Evolutionary conservation across 768 basidiomycete species (phyloP), one percentile per base, ranked within the genome.

Genomic region (Pisolithus tinctorius): DNA sequence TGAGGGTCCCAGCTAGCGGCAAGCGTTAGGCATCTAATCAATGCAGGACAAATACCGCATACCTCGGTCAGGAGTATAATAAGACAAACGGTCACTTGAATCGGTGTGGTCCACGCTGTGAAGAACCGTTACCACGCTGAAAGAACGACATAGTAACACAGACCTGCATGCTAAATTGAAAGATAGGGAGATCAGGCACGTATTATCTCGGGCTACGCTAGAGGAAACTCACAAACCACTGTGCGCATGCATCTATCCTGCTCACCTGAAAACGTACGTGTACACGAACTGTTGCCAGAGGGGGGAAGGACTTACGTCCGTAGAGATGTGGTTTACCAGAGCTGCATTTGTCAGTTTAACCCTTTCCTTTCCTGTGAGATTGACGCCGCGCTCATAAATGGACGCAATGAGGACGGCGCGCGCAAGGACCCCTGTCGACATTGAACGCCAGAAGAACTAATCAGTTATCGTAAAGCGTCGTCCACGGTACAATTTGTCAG

Each of bases 361-460:
- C 45, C 87, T 74, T 8, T 84, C 77, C 64, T 82, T 84, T 5
- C 82, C 82, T 1, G 82, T 82, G 26, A 92, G 70, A 31, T 71
- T 69, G 34, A 89, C 74, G 4, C 81, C 79, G 45, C 86, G 81
- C 56, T 83, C 79, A 68, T 88, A 91, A 17, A 89, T 77, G 0
- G 80, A 80, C 39, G 77, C 76, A 46, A 86, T 87, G 25, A 91
- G 71, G 9, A 85, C 80, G 0, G 79, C 78, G 50, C 87, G 75
- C 0, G 78, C 76, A 25, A 87, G 69, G 3, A 84, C 76, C 23
- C 88, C 87, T 0, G 80, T 78, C 23, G 72, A 67, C 79, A 85
- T 85, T 4, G 81, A 80, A 39, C 81, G 73, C 75, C 81, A 83
- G 71, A 88, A 87, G 68, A 84, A 88, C 76, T 82, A 52, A 14